Evolutionary conservation across 306 rosid species (phyloP), one percentile per base, ranked within the genome.

Genomic region (Cercis canadensis): DNA sequence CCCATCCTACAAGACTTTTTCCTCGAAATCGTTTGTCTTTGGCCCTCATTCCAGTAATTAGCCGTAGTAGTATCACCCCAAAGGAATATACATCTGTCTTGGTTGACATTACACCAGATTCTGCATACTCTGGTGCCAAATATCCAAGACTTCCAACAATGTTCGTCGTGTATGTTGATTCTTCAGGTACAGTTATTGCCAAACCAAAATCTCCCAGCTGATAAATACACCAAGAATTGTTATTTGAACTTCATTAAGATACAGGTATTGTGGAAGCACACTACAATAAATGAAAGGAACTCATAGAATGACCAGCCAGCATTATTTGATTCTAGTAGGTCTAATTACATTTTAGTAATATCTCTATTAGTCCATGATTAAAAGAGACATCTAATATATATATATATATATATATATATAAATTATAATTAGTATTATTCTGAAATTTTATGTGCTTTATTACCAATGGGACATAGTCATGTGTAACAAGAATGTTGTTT

Each of bases 141-240:
- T 92, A 92, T 64, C 92, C 97, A 65, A 82, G 52, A 33, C 89
- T 82, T 75, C 97, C 97, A 19, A 92, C 92, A 36, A 86, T 19
- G 9, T 80, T 77, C 50, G 74, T 69, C 15, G 85, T 73, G 40
- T 57, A 63, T 62, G 71, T 74, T 6, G 84, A 18, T 50, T 84
- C 81, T 70, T 68, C 74, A 29, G 57, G 74, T 70, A 77, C 61
- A 5, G 71, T 80, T 78, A 84, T 85, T 46, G 97, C 97, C 52
- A 87, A 81, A 11, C 97, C 97, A 70, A 92, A 92, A 72, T 92
- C 97, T 77, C 97, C 96, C 39, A 92, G 62, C 97, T 88, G 78
- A 58, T 59, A 60, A 13, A 50, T 59, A 17, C 1, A 68, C 34
- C 13, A 8, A 15, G 8, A 54, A n/a, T 10, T 54, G 54, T 82